These are phyloP conservation scores for Toxicodendron radicans DNA, from an alignment of 345 rosid species.

Conservation along the genomic window DNA sequence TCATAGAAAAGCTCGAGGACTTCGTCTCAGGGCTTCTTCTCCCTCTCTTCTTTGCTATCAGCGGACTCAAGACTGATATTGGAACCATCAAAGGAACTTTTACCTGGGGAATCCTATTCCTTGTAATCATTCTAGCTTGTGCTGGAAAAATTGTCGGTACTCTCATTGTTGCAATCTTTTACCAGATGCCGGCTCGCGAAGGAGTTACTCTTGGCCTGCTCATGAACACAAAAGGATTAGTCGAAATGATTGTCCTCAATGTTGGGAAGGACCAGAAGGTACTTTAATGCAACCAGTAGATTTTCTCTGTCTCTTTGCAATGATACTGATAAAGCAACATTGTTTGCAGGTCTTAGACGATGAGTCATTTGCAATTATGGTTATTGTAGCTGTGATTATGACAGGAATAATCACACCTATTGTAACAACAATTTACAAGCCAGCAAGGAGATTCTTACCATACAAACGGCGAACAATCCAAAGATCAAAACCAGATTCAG, in stretches of 20 bases:
- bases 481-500: conserved; percentile 64
- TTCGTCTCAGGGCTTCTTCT: conserved; percentile 91
- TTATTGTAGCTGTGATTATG: conserved; percentile 69
- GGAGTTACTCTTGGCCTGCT: conserved; percentile 84
- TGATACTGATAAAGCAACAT: neutral
- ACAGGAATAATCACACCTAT: conserved; percentile 71
- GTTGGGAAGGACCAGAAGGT: conserved; percentile 92
- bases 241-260: conserved; percentile 88
- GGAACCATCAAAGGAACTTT: conserved; percentile 34
- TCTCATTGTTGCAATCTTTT: conserved; percentile 43
- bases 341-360: conserved; percentile 72
- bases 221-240: conserved; percentile 92
- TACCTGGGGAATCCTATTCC: conserved; percentile 51
- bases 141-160: conserved; percentile 81
- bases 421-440: conserved; percentile 59
- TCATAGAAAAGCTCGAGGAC: conserved; percentile 91
- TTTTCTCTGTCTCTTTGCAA: neutral
- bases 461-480: conserved; percentile 73
- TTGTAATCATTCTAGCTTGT: conserved; percentile 55
- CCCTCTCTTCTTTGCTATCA: conserved; percentile 91
- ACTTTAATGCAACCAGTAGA: neutral
- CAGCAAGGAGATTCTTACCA: conserved; percentile 57
- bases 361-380: conserved; percentile 75
- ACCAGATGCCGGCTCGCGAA: conserved; percentile 78
- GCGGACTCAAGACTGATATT: conserved; percentile 82